phyloP scores from a whole-genome alignment of 495 filamentous ascomycete species.

The Astrothelium subdiscretum region DNA sequence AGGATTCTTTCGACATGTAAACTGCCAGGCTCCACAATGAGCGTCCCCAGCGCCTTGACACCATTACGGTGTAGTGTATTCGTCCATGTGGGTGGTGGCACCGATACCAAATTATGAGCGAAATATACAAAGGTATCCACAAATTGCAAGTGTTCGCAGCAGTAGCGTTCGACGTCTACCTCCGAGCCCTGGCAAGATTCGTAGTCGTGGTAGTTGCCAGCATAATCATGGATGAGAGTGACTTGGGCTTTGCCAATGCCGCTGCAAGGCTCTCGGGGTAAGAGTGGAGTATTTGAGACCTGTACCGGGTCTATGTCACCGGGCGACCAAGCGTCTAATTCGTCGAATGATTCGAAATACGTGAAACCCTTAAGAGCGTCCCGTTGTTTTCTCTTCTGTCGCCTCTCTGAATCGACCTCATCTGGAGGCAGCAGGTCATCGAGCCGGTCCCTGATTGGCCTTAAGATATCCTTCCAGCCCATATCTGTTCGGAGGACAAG shows the following conservation, averaged over 20 bases:
- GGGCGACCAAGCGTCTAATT: slow-evolving; percentile 27
- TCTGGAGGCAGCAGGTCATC: slow-evolving; percentile 15
- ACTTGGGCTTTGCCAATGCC: slow-evolving; percentile 13
- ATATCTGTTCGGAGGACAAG: neutral
- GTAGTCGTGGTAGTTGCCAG: slow-evolving; percentile 34
- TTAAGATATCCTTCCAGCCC: slow-evolving; percentile 19
- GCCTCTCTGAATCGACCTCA: neutral
- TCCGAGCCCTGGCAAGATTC: slow-evolving; percentile 23
- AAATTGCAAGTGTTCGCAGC: slow-evolving; percentile 32
- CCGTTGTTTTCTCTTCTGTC: slow-evolving; percentile 6
- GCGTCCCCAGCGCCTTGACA: slow-evolving; percentile 32
- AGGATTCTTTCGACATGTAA: neutral
- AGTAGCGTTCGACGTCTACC: slow-evolving; percentile 21
- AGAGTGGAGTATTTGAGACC: slow-evolving; percentile 31
- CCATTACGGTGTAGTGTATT: slow-evolving; percentile 36
- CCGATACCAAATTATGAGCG: slow-evolving; percentile 32
- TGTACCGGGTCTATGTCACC: slow-evolving; percentile 27
- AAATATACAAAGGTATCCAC: slow-evolving; percentile 36
- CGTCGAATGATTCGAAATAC: slow-evolving; percentile 26
- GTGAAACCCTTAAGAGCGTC: slow-evolving; percentile 24
- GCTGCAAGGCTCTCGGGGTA: slow-evolving; percentile 13
- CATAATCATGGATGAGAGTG: slow-evolving; percentile 34
- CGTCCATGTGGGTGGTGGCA: slow-evolving; percentile 36
- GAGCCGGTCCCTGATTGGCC: slow-evolving; percentile 20
- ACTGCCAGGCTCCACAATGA: slow-evolving; percentile 27